Base-by-base conservation (phyloP, 169 alveolate species). In the Plasmodium inui region DNA sequence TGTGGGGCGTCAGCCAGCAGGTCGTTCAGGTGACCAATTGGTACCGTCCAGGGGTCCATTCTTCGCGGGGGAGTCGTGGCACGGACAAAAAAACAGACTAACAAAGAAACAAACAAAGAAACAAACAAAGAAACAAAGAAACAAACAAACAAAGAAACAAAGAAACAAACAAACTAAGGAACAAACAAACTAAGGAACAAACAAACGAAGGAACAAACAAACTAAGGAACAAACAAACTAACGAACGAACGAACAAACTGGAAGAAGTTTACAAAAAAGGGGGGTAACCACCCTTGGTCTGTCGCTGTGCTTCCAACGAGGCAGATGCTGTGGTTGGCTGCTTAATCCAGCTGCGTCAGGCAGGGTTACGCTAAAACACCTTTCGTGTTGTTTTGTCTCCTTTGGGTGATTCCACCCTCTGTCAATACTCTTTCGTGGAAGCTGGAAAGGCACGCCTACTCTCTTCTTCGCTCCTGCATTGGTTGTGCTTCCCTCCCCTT, bases 21-120 rank as follows among this genome's bases (percentile, higher is more conserved):
- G n/a, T 85, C 32, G 32, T 53, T 85, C 67, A 85, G 61, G 53
- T 39, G 22, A 9, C 74, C 41, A 7, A 85, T n/a, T 19, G 80
- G 5, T 22, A 44, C 53, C 6, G 82, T 17, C 12, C 14, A 32
- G 50, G 44, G 71, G 50, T 41, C 70, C 92, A 83, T 83, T 39
- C 30, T 3, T 3, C 8, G 32, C 6, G n/a, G 53, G 22, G 71
- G 6, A 61, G 74, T 57, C 19, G 9, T n/a, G 0, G 8, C 28
- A n/a, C 74, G 32, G 74, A 55, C 7, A 19, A 19, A 19, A 12
- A 46, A 46, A 12, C 57, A 46, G 12, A 12, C n/a, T 5, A 10
- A 1, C 53, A 12, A 46, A 10, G 17, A 9, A 46, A 1, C 12
- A 46, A 37, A 2, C 44, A 6, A 37, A 37, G 0, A 2, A 37